Conservation (phyloP, 2,329 filamentous ascomycete genomes). For the Botrytis cinerea region DNA sequence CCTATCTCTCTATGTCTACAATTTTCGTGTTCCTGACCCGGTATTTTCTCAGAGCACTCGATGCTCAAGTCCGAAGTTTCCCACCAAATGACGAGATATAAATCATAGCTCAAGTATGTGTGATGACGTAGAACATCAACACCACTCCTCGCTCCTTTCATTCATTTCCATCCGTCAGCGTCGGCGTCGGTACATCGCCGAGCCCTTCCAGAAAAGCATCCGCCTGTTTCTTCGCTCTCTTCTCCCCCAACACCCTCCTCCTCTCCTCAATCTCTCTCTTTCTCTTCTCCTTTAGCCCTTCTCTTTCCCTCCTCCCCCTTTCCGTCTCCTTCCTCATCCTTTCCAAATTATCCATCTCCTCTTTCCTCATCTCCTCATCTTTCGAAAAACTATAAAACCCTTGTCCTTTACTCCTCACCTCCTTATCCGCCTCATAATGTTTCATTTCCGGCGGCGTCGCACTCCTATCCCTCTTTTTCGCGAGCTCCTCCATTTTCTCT, state of each 20-base stretch:
- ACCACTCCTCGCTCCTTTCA: neutral
- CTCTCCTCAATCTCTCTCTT: constrained; percentile 63
- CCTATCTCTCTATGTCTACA: neutral
- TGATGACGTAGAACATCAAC: neutral
- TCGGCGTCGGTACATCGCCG: constrained; percentile 35
- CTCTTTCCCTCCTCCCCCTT: constrained; percentile 51
- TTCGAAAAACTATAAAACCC: constrained; percentile 89
- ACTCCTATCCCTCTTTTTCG: constrained; percentile 74
- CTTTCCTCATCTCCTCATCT: constrained; percentile 63
- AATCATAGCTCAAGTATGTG: neutral
- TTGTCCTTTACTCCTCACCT: constrained; percentile 84
- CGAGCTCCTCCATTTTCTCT: constrained; percentile 75
- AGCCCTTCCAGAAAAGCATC: constrained; percentile 70
- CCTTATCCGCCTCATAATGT: constrained; percentile 83
- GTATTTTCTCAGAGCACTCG: neutral
- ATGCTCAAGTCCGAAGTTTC: fast-evolving
- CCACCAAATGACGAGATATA: neutral
- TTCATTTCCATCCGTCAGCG: neutral
- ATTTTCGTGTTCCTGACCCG: neutral
- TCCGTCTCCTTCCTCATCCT: constrained; percentile 67
- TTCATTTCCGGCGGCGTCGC: constrained; percentile 75
- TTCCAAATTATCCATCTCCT: constrained; percentile 74
- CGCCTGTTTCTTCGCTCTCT: constrained; percentile 66
- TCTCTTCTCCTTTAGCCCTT: constrained; percentile 59
- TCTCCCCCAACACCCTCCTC: constrained; percentile 47